A percentile compares a stretch with the other conserved stretches of the same genome.
These are phyloP conservation scores for Eragrostis nindensis DNA, from an alignment of 176 grass and related monocot genomes.

Conservation along the genomic window DNA sequence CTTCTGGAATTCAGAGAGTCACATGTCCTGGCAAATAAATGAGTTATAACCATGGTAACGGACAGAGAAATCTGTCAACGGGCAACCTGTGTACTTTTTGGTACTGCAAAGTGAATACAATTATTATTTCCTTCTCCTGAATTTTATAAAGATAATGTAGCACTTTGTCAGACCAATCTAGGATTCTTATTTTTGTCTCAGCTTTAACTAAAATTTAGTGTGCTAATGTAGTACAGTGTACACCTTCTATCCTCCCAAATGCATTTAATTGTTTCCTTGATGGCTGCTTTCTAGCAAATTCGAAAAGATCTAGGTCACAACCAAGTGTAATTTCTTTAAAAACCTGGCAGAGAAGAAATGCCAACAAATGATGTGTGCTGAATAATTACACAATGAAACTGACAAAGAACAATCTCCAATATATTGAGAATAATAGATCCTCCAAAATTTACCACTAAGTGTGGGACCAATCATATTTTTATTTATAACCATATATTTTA, in stretches of 20 bases:
- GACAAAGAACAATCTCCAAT: no score
- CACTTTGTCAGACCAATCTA: not conserved
- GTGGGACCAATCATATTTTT: no score
- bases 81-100: not conserved
- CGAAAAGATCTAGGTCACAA: no score
- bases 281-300: no score
- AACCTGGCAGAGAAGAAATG: no score
- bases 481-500: no score
- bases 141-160: not conserved
- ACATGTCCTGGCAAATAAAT: not conserved
- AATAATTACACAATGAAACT: no score
- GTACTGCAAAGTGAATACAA: not conserved
- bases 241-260: not conserved
- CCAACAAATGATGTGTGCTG: no score
- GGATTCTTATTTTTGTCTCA: not conserved
- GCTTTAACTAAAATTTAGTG: not conserved
- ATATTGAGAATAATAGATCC: no score
- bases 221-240: not conserved
- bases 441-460: no score
- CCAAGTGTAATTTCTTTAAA: no score
- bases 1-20: not conserved
- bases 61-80: not conserved
- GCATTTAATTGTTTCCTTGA: not conserved
- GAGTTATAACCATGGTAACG: not conserved
- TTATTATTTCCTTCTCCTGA: not conserved